Evolutionary conservation across 441 rosid genomes (phyloP), one percentile per base, ranked within the genome.

Genomic region (Brassica balearica): DNA sequence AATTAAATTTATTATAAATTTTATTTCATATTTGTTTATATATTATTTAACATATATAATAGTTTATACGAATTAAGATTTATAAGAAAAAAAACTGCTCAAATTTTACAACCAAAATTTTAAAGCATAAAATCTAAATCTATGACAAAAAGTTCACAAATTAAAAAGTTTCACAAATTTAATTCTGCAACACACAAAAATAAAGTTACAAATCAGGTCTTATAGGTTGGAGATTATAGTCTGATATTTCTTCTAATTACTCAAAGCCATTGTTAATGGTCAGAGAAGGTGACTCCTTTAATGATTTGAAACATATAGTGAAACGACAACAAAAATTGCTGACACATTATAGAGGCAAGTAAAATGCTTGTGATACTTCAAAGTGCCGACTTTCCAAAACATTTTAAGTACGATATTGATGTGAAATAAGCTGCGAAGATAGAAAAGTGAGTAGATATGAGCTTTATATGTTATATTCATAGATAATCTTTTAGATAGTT

Each of bases 321-420:
- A 77, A 69, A 51, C 10, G 65, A 69, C 63, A 17, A 46, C 22
- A 27, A 62, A 61, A 29, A n/a, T 69, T 53, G 27, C 51, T 36
- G 22, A 41, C 53, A 62, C 15, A 53, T 11, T 53, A 14, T 56
- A 71, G 59, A 62, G 41, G 34, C 60, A 27, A 65, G 66, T 55
- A 36, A 71, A 61, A 71, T 19, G 38, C 51, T 22, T 51, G 46
- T 55, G 27, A 55, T 36, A 36, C 62, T 53, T 51, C 29, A 71
- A 48, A 76, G 27, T 58, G 27, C 5, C 34, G 14, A 62, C 63
- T 19, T 51, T 69, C 46, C 58, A 32, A 55, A 65, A 51, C 9
- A 70, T 9, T 43, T 14, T 15, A 72, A 12, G 62, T 78, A 66
- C 43, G 32, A 77, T 12, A 29, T 3, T 72, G 81, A 77, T 65